A percentile compares a stretch with the other conserved stretches of the same genome.
These are phyloP conservation scores for Ceratobasidium sp. DNA, from an alignment of 1,284 basidiomycete species.

Conservation along the genomic window DNA sequence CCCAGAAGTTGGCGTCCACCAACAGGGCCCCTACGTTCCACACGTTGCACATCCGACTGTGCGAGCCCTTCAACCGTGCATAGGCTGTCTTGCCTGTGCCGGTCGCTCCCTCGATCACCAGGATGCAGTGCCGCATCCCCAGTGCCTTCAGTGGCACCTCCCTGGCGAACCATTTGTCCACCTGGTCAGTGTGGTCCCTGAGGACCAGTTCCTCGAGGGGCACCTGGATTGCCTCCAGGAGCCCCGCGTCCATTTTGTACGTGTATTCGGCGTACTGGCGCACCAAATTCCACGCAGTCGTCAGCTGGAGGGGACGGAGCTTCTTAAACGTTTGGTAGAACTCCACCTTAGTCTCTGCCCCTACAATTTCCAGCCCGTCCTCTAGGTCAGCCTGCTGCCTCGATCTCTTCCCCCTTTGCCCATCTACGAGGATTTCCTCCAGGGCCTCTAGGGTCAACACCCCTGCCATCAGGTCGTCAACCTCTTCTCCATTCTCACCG, in stretches of 20 bases:
- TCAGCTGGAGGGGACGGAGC: neutral
- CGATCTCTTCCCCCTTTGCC: neutral
- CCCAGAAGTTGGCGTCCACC: neutral
- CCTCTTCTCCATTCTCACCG: neutral
- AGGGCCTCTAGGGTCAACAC: neutral
- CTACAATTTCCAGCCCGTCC: neutral
- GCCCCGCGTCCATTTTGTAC: neutral
- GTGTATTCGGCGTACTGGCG: neutral
- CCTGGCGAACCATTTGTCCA: neutral
- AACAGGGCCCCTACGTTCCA: neutral
- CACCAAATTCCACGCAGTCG: neutral
- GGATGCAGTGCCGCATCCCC: constrained; percentile 8
- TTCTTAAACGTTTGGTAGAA: neutral
- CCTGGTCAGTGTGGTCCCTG: neutral
- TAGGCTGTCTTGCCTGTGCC: neutral
- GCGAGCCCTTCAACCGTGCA: neutral
- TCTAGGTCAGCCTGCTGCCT: neutral
- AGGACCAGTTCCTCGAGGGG: neutral
- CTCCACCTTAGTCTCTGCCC: neutral
- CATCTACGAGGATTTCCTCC: neutral
- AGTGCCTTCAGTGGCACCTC: neutral
- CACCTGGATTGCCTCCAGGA: neutral
- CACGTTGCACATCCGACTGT: constrained; percentile 14
- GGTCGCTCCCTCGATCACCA: neutral
- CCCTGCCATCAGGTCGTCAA: neutral